These are phyloP conservation scores for Ogataea populi-albae DNA, from an alignment of 805 yeast genomes.

Conservation along the genomic window DNA sequence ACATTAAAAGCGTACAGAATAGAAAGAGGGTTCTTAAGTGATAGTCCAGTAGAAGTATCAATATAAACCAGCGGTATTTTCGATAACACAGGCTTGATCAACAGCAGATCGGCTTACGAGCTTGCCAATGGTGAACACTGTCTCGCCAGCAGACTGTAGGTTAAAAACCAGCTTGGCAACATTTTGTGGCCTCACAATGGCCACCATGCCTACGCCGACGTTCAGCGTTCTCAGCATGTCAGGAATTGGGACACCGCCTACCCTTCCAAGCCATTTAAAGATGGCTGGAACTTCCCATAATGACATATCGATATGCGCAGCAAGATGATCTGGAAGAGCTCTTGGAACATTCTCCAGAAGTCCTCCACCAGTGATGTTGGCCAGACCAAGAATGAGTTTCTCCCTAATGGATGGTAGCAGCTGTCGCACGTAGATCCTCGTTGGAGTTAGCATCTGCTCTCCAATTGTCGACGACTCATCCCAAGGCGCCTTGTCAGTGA, in stretches of 20 bases:
- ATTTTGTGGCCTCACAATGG: conserved; percentile 69
- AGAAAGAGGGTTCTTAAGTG: too few relatives aligned
- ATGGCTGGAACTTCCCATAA: conserved; percentile 85
- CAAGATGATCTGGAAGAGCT: conserved; percentile 76
- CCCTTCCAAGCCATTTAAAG: conserved; percentile 89
- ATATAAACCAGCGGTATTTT: conserved; percentile 42
- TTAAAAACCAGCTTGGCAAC: conserved; percentile 54
- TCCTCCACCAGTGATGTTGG: conserved; percentile 99
- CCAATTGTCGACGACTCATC: conserved; percentile 69
- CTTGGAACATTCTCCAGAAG: conserved; percentile 94
- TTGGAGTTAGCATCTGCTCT: conserved; percentile 82
- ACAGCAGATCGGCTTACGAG: conserved; percentile 44
- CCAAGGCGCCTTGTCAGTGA: conserved; percentile 86
- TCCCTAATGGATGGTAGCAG: conserved; percentile 69
- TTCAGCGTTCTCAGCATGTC: conserved; percentile 91
- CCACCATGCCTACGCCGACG: conserved; percentile 96
- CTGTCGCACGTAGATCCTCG: conserved; percentile 92
- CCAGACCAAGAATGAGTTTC: conserved; percentile 76
- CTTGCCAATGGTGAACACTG: conserved; percentile 66
- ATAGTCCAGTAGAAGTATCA: too few relatives aligned
- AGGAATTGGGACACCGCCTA: conserved; percentile 82
- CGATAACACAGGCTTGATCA: conserved; percentile 63
- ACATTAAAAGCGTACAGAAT: too few relatives aligned
- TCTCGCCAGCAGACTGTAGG: conserved; percentile 67
- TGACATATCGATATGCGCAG: conserved; percentile 75